Conservation (phyloP, 2,329 filamentous ascomycete species). For the Ascocoryne sarcoides region DNA sequence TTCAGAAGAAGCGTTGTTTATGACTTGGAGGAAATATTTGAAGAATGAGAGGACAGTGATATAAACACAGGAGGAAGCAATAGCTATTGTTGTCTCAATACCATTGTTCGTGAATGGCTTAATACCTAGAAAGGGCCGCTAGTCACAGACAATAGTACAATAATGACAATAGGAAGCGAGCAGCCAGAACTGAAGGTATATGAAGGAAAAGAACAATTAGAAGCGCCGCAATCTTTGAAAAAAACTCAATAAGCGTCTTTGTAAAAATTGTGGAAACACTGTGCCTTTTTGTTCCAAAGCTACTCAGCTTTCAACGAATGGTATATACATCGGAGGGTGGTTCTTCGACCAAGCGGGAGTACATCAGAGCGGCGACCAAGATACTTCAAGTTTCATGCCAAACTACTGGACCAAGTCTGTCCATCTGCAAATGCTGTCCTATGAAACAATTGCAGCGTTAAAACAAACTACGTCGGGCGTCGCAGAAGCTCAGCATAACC, state of each 20-base stretch:
- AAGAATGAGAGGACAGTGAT: constrained; percentile 1
- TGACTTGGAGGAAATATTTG: constrained; percentile 6
- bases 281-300: constrained; percentile 13
- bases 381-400: constrained; percentile 10
- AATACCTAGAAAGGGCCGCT: neutral
- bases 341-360: constrained; percentile 12
- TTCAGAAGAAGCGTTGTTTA: constrained; percentile 7
- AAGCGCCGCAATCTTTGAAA: constrained; percentile 10
- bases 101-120: constrained; percentile 14
- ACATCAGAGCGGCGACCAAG: constrained; percentile 11
- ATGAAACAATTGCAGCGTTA: constrained; percentile 19
- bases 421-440: constrained; percentile 7
- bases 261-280: constrained; percentile 13
- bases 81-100: constrained; percentile 14
- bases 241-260: constrained; percentile 5
- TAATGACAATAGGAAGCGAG: constrained; percentile 16
- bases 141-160: constrained; percentile 15
- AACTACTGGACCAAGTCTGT: constrained; percentile 18
- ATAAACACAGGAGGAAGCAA: constrained; percentile 8
- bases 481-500: no score
- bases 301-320: constrained; percentile 13
- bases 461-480: neutral
- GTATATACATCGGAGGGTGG: constrained; percentile 5
- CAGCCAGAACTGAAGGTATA: constrained; percentile 15
- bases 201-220: constrained; percentile 15